These are phyloP conservation scores for Striga hermonthica DNA, from an alignment of 305 asterid genomes.

Conservation along the genomic window DNA sequence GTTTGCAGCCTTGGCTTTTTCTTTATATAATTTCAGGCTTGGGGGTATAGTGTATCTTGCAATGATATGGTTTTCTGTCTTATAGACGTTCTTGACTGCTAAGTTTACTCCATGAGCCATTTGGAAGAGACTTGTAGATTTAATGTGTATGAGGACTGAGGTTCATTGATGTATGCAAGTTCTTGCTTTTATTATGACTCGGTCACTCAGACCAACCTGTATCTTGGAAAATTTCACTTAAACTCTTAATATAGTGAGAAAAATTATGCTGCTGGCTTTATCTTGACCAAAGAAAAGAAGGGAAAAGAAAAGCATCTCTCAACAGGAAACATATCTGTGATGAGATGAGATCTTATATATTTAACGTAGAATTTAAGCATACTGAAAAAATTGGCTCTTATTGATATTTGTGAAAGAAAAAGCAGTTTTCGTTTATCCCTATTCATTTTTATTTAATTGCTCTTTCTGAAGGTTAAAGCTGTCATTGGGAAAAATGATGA, in stretches of 20 bases:
- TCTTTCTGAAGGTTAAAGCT: constrained; percentile 69
- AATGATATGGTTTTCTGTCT: background rate
- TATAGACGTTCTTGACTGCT: too few relatives aligned
- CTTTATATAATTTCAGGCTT: constrained; percentile 1
- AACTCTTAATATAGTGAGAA: too few relatives aligned
- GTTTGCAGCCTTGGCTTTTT: constrained; percentile 5
- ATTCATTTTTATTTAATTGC: constrained; percentile 23
- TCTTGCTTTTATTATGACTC: too few relatives aligned
- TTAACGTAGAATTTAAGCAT: constrained; percentile 12
- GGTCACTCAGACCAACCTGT: too few relatives aligned
- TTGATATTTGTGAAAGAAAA: constrained; percentile 18
- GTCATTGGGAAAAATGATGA: constrained; percentile 81
- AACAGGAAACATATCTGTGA: background rate
- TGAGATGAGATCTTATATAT: constrained; percentile 14
- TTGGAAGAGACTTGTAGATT: too few relatives aligned
- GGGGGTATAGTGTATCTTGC: constrained; percentile 18
- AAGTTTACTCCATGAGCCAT: too few relatives aligned
- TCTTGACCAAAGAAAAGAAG: background rate
- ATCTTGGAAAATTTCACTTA: too few relatives aligned
- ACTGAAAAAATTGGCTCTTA: constrained; percentile 9
- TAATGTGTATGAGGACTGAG: too few relatives aligned
- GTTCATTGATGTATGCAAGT: too few relatives aligned
- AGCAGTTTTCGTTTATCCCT: background rate
- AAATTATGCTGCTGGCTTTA: too few relatives aligned
- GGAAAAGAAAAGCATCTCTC: background rate